Percentiles rank a stretch among this genome's conserved stretches.
Conservation (phyloP, 2,329 filamentous ascomycete genomes). For the Pseudogymnoascus sp. region DNA sequence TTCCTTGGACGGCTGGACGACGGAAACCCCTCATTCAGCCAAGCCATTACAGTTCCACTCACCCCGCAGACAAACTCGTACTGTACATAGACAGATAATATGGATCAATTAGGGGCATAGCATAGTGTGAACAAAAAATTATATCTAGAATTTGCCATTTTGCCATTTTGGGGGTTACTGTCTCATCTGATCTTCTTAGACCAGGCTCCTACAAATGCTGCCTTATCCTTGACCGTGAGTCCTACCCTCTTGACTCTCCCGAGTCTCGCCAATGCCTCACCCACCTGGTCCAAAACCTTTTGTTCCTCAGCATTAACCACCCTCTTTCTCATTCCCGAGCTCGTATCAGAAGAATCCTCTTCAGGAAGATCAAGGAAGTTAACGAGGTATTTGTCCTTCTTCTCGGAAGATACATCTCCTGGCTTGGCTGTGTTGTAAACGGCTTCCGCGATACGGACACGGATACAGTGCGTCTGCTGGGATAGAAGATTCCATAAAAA, state of each 20-base stretch:
- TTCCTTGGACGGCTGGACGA: neutral
- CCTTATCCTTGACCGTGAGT: slow-evolving; percentile 75
- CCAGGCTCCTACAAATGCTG: slow-evolving; percentile 71
- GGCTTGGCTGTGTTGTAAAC: slow-evolving; percentile 46
- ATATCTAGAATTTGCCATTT: neutral
- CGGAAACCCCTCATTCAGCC: neutral
- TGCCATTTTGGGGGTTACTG: neutral
- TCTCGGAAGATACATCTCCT: slow-evolving; percentile 21
- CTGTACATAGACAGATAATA: too few species aligned
- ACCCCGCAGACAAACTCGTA: neutral
- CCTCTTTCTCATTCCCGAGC: neutral
- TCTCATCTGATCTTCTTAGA: slow-evolving; percentile 32
- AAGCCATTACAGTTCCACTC: neutral
- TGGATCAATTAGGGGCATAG: neutral
- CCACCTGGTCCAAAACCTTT: slow-evolving; percentile 67
- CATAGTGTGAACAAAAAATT: neutral
- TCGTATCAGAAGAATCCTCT: slow-evolving; percentile 20
- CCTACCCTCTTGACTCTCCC: slow-evolving; percentile 85
- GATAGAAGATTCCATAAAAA: slow-evolving; percentile 86
- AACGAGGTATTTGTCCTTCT: slow-evolving; percentile 28
- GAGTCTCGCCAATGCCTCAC: slow-evolving; percentile 77
- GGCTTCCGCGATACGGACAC: slow-evolving; percentile 79
- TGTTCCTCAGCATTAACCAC: slow-evolving; percentile 48
- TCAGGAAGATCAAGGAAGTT: slow-evolving; percentile 24
- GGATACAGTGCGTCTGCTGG: slow-evolving; percentile 78